Evolutionary conservation across 345 rosid genomes (phyloP).

Genomic region (Linum lewisii): DNA sequence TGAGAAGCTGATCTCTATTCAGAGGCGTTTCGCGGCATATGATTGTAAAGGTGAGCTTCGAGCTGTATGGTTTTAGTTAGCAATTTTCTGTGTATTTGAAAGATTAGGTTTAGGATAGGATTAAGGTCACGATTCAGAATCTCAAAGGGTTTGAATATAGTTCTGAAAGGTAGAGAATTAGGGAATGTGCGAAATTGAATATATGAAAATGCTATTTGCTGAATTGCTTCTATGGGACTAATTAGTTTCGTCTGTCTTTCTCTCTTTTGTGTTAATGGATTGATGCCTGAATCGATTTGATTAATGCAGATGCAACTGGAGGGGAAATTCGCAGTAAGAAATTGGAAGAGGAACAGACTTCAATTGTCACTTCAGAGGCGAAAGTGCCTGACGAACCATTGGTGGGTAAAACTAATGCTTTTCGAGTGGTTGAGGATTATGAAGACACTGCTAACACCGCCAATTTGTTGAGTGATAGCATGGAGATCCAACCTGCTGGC

Average conservation of each 20-base stretch:
- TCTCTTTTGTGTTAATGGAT: background rate
- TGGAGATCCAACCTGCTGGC: constrained; percentile 22
- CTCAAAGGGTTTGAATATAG: background rate
- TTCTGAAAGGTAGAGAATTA: background rate
- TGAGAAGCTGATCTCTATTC: constrained; percentile 63
- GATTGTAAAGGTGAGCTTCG: constrained; percentile 30
- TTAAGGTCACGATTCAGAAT: background rate
- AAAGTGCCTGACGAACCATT: constrained; percentile 23
- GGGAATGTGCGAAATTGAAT: background rate
- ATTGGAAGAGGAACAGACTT: constrained; percentile 24
- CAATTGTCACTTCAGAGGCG: constrained; percentile 14
- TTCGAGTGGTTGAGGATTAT: constrained; percentile 33
- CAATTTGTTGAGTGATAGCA: constrained; percentile 19
- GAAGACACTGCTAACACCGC: constrained; percentile 20
- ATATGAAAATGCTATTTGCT: too few species aligned
- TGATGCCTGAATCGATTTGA: background rate
- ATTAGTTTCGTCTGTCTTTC: background rate
- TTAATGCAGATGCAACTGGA: constrained; percentile 22
- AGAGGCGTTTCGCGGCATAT: constrained; percentile 58
- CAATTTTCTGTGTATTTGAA: background rate
- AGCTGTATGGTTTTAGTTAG: background rate
- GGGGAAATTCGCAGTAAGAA: constrained; percentile 23
- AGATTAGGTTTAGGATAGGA: background rate
- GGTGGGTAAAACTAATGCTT: constrained; percentile 26
- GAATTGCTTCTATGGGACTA: too few species aligned